Conservation (phyloP, 179 eudicot species). For the Silene coronaria region DNA sequence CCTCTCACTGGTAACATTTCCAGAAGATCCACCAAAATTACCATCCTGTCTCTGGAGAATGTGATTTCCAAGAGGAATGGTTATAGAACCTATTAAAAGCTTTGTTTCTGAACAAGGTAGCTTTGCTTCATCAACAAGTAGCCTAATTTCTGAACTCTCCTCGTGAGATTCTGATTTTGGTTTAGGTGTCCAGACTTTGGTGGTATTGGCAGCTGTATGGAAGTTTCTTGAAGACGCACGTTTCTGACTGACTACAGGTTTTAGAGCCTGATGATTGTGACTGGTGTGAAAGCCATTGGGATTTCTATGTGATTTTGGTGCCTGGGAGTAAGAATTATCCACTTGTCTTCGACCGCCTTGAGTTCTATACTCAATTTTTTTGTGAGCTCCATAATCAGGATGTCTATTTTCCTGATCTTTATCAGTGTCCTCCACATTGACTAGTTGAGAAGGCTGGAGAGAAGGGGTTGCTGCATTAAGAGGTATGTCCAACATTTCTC, state of each 20-base stretch:
- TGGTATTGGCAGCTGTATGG: conserved; percentile 25
- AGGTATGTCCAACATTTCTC: conserved; percentile 29
- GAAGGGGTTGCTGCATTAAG: conserved; percentile 20
- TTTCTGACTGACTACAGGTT: conserved; percentile 47
- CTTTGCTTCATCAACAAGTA: conserved; percentile 26
- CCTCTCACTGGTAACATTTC: conserved; percentile 1
- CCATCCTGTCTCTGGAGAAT: conserved; percentile 24
- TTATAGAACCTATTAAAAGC: conserved; percentile 72
- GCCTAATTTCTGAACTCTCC: conserved; percentile 23
- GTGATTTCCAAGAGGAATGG: conserved; percentile 45
- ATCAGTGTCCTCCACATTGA: conserved; percentile 14
- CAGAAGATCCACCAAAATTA: conserved; percentile 16
- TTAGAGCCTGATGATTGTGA: conserved; percentile 39
- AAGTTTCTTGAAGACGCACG: conserved; percentile 35
- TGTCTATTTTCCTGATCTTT: conserved; percentile 17
- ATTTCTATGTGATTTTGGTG: conserved; percentile 44
- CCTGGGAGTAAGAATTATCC: conserved; percentile 46
- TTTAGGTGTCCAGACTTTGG: conserved; percentile 33
- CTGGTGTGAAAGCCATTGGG: conserved; percentile 39
- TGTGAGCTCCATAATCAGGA: conserved; percentile 3
- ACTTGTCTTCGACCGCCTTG: conserved; percentile 33
- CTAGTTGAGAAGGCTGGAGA: conserved; percentile 30
- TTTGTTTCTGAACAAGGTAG: conserved; percentile 32
- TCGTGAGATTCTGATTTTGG: conserved; percentile 36
- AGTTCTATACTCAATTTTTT: conserved; percentile 32